Conservation (phyloP, 139 green algal species). For the Chlorella ohadii region DNA sequence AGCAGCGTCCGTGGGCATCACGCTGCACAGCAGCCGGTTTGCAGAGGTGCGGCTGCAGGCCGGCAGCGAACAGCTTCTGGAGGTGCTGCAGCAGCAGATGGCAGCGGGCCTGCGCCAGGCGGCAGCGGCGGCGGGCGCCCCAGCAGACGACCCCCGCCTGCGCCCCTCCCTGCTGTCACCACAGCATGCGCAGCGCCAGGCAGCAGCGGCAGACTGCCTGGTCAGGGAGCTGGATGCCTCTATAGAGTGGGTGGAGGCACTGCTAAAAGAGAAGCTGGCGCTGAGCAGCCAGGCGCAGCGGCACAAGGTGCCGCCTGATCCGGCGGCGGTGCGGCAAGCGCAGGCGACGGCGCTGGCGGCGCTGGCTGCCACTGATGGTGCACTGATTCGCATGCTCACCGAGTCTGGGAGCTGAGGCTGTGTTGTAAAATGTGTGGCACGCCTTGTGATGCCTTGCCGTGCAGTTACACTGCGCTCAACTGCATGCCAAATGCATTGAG, state of each 20-base stretch:
- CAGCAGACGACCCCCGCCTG: neutral
- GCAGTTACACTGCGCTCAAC: too few species aligned
- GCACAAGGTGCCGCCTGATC: neutral
- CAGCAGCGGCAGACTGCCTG: neutral
- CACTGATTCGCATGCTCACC: neutral
- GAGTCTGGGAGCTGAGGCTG: too few species aligned
- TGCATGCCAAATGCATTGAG: too few species aligned
- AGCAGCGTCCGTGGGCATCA: neutral
- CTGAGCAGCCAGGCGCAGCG: neutral
- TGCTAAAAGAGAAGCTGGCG: conserved; percentile 28
- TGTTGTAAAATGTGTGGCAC: too few species aligned
- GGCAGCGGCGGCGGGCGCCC: neutral
- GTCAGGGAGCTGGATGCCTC: conserved; percentile 23
- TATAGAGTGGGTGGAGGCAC: conserved; percentile 25
- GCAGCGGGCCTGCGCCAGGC: neutral
- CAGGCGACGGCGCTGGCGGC: neutral
- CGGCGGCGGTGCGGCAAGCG: too few species aligned
- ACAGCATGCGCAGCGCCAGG: conserved; percentile 1
- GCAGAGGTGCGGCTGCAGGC: conserved; percentile 10
- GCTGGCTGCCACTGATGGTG: conserved; percentile 15
- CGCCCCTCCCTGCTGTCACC: neutral
- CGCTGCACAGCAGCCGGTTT: conserved; percentile 8
- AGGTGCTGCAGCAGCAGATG: conserved; percentile 3
- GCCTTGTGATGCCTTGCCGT: too few species aligned
- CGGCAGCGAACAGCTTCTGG: neutral